phyloP scores from a whole-genome alignment of 225 moss, liverwort and hornwort species.

The Lunularia cruciata region DNA sequence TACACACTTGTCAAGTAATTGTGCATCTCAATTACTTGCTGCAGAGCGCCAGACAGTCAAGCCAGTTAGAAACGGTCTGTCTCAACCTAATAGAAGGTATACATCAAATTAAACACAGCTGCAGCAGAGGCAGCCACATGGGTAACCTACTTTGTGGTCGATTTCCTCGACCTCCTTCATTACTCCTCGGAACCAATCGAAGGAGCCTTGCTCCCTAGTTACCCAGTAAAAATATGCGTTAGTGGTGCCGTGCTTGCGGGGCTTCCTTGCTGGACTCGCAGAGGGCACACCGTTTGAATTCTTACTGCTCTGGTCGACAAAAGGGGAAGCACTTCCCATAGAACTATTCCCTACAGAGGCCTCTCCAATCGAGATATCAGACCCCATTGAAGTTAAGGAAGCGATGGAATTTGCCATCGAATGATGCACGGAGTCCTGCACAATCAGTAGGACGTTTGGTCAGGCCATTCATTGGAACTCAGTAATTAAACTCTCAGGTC shows the following conservation, averaged over 20 bases:
- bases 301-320: constrained; percentile 2
- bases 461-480: not conserved
- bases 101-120: too few species aligned
- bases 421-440: constrained; percentile 28
- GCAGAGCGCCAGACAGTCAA: constrained; percentile 18
- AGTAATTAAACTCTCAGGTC: not conserved
- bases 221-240: constrained; percentile 99
- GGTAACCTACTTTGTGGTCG: constrained; percentile 60
- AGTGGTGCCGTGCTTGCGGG: constrained; percentile 47
- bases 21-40: constrained; percentile 96
- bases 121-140: too few species aligned
- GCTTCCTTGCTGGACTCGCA: constrained; percentile 42
- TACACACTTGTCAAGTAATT: constrained; percentile 98
- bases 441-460: not conserved
- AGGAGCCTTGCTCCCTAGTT: constrained; percentile 92
- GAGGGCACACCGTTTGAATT: constrained; percentile 6
- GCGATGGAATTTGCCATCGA: constrained; percentile 7
- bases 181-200: constrained; percentile 96
- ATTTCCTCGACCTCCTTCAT: constrained; percentile 88
- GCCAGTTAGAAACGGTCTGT: not conserved
- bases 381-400: constrained; percentile 4
- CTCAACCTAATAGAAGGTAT: too few species aligned
- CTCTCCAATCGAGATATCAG: constrained; percentile 20
- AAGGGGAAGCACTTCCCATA: constrained; percentile 18
- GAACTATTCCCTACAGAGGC: constrained; percentile 12